Evolutionary conservation across 805 yeast genomes (phyloP), one percentile per base, ranked within the genome.

Genomic region (Komagataella populi): DNA sequence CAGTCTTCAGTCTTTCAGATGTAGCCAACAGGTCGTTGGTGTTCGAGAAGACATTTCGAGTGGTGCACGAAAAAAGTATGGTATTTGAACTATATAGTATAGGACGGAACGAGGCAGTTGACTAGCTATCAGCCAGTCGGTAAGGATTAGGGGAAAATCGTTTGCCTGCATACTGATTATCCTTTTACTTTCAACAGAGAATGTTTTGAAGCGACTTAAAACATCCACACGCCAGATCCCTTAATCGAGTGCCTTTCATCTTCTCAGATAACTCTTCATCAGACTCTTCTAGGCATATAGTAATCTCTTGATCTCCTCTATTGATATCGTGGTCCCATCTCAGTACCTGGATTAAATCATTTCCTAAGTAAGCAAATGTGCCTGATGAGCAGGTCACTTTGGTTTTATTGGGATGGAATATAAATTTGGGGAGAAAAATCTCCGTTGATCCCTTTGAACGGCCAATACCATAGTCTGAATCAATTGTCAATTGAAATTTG

Each of bases 401-500:
- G 47, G n/a, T 22, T 23, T 50, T 44, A 23, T 16, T 18, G 36
- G 20, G 22, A 47, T 43, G 36, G 10, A 36, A 17, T 30, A 30
- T 30, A 14, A 30, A 4, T 48, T 18, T 23, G 16, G 39, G 16
- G 10, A 17, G 14, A 23, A 48, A 24, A 12, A 45, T 47, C 14
- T 16, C 16, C 7, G 17, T 47, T 18, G 12, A 47, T 17, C 12
- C 17, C n/a, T 47, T 46, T 17, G 58, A 30, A 4, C 46, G 50
- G 2, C 66, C 51, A 10, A 8, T 12, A 12, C 10, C 39, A 22
- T 53, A 53, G 1, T 57, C 54, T 3, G 66, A 63, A 10, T 60
- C 56, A 14, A 89, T 61, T 8, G 73, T 70, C 52, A 87, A 63
- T 0, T 62, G 60, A 61, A 79, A 87, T 24, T 60, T 65, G 18